Conservation (phyloP, 2,329 filamentous ascomycete genomes). For the Trichothecium sympodiale region DNA sequence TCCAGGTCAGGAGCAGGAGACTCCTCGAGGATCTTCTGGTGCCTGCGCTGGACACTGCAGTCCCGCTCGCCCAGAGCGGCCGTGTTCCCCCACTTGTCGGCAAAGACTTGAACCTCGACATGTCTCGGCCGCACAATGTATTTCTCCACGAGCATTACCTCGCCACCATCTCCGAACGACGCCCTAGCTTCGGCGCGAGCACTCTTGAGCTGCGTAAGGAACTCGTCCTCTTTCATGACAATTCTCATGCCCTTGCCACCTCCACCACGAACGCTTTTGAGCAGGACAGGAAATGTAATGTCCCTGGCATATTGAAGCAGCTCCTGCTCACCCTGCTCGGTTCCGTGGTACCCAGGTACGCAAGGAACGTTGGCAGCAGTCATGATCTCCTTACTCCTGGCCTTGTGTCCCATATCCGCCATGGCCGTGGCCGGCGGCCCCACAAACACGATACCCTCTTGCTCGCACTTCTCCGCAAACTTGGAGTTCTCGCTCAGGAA, state of each 20-base stretch:
- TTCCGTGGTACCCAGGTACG: conserved; percentile 84
- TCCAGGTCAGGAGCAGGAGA: conserved; percentile 65
- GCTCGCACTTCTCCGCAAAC: conserved; percentile 79
- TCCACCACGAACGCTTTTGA: conserved; percentile 72
- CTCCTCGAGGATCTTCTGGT: conserved; percentile 89
- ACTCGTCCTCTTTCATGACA: conserved; percentile 57
- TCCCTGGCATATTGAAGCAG: conserved; percentile 60
- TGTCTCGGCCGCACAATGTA: conserved; percentile 73
- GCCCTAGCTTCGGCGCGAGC: conserved; percentile 67
- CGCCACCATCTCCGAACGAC: conserved; percentile 68
- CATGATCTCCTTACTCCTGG: conserved; percentile 93
- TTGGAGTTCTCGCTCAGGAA: conserved; percentile 89
- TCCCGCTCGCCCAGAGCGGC: conserved; percentile 82
- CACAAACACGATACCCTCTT: conserved; percentile 88
- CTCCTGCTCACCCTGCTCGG: conserved; percentile 59
- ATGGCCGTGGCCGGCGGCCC: conserved; percentile 77
- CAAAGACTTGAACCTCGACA: conserved; percentile 86
- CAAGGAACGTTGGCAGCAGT: conserved; percentile 87
- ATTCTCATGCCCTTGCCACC: conserved; percentile 81
- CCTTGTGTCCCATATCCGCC: conserved; percentile 89
- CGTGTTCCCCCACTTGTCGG: conserved; percentile 66
- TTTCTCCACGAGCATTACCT: conserved; percentile 75
- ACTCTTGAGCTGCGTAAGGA: conserved; percentile 56
- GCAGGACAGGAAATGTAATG: conserved; percentile 56
- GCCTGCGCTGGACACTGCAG: conserved; percentile 75